phyloP scores from a whole-genome alignment of 2,329 filamentous ascomycete species.

The Colletotrichum truncatum region DNA sequence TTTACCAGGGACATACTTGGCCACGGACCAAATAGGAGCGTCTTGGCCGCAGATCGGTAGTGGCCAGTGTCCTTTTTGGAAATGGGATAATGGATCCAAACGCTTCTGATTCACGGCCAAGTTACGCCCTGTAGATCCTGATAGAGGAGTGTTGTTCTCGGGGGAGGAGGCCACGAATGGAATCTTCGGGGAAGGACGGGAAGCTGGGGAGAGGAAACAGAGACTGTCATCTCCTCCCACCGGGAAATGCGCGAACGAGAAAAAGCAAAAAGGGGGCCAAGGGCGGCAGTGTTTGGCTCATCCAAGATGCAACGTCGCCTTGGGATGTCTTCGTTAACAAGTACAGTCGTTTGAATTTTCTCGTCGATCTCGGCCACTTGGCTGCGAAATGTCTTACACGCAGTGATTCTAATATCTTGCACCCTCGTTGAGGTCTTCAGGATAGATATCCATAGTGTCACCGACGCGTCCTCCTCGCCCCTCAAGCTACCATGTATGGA shows the following conservation, averaged over 20 bases:
- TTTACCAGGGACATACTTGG: conserved; percentile 11
- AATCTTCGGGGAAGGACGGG: not conserved
- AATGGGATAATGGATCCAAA: conserved; percentile 3
- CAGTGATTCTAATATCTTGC: not conserved
- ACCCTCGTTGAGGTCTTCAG: not conserved
- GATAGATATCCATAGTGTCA: not conserved
- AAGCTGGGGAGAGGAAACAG: not conserved
- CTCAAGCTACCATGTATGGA: too few species aligned
- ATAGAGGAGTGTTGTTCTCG: not conserved
- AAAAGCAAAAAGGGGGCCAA: not conserved
- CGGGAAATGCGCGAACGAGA: not conserved
- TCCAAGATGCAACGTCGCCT: not conserved
- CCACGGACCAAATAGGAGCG: not conserved
- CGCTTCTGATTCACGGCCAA: conserved; percentile 20
- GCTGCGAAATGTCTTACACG: conserved; percentile 7
- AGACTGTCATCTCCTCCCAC: not conserved
- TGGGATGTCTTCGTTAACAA: conserved; percentile 2
- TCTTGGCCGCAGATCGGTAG: conserved; percentile 21
- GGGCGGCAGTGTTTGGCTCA: not conserved
- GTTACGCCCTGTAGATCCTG: conserved; percentile 13
- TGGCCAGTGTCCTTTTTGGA: not conserved
- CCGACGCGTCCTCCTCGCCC: not conserved
- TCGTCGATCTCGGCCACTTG: conserved; percentile 9
- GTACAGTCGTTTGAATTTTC: not conserved
- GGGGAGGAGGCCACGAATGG: not conserved